phyloP scores from a whole-genome alignment of 202 grass and related monocot genomes.

The Elaeis oleifera region DNA sequence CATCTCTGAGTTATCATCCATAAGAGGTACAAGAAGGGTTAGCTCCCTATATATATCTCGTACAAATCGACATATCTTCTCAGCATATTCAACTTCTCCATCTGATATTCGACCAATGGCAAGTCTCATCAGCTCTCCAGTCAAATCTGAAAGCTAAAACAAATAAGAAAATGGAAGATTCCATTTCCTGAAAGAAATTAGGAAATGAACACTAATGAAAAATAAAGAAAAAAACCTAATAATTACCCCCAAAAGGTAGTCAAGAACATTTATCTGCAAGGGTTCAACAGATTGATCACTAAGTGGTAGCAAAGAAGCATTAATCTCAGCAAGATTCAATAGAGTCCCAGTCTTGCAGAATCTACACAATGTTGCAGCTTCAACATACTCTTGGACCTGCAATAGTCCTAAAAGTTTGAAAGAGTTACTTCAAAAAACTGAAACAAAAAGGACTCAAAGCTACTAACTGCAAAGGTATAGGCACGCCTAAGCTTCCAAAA shows the following conservation, averaged over 20 bases:
- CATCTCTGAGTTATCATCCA: slow-evolving; percentile 93
- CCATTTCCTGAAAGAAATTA: background rate
- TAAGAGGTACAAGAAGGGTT: slow-evolving; percentile 74
- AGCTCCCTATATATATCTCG: slow-evolving; percentile 87
- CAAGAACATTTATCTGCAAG: slow-evolving; percentile 85
- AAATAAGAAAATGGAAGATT: slow-evolving; percentile 1
- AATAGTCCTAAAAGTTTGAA: slow-evolving; percentile 19
- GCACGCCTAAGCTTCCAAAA: slow-evolving; percentile 98
- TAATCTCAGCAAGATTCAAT: slow-evolving; percentile 87
- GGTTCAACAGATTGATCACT: slow-evolving; percentile 66
- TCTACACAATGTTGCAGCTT: slow-evolving; percentile 79
- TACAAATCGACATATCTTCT: slow-evolving; percentile 83
- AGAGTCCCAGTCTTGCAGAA: slow-evolving; percentile 90
- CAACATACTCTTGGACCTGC: slow-evolving; percentile 92
- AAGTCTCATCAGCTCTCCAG: slow-evolving; percentile 96
- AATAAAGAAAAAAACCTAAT: slow-evolving; percentile 15
- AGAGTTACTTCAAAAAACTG: background rate
- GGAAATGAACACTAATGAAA: background rate
- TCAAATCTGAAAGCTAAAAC: slow-evolving; percentile 88
- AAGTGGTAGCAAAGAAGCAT: slow-evolving; percentile 71
- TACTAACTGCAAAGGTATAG: slow-evolving; percentile 83
- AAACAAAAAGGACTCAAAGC: slow-evolving; percentile 4
- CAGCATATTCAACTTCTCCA: slow-evolving; percentile 90
- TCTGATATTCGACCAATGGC: slow-evolving; percentile 97
- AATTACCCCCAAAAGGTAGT: slow-evolving; percentile 85